phyloP scores from a whole-genome alignment of 306 rosid species.

The Dryas alaskensis region DNA sequence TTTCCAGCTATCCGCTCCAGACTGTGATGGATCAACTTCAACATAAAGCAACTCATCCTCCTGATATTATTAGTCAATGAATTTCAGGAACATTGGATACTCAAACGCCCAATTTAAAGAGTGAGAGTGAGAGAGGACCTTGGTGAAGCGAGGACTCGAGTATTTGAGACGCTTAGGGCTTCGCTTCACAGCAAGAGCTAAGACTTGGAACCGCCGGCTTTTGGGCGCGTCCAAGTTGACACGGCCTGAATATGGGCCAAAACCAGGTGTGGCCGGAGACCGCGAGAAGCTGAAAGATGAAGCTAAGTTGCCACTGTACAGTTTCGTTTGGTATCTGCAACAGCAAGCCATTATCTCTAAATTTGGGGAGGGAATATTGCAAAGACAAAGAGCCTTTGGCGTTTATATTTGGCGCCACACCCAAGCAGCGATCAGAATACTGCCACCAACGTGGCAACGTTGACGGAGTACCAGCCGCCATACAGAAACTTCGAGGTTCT shows the following conservation, averaged over 20 bases:
- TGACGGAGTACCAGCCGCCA: neutral
- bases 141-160: slow-evolving; percentile 65
- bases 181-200: slow-evolving; percentile 63
- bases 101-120: neutral
- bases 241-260: slow-evolving; percentile 17
- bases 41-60: slow-evolving; percentile 69
- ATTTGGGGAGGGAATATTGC: neutral
- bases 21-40: slow-evolving; percentile 56
- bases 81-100: neutral
- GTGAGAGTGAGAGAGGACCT: slow-evolving; percentile 39
- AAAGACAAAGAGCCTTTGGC: neutral
- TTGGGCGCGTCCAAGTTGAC: slow-evolving; percentile 20
- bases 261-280: slow-evolving; percentile 17
- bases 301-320: slow-evolving; percentile 23
- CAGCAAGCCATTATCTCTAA: slow-evolving; percentile 21
- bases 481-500: neutral
- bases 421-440: too few species aligned
- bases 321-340: slow-evolving; percentile 13
- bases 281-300: slow-evolving; percentile 30
- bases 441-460: neutral
- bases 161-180: slow-evolving; percentile 98
- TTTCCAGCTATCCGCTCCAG: slow-evolving; percentile 74
- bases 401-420: neutral
- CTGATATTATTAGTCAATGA: slow-evolving; percentile 30
- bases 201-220: slow-evolving; percentile 27